These are phyloP conservation scores for Suzukiozyma palmioleophila DNA, from an alignment of 1,139 yeast species.

Conservation along the genomic window DNA sequence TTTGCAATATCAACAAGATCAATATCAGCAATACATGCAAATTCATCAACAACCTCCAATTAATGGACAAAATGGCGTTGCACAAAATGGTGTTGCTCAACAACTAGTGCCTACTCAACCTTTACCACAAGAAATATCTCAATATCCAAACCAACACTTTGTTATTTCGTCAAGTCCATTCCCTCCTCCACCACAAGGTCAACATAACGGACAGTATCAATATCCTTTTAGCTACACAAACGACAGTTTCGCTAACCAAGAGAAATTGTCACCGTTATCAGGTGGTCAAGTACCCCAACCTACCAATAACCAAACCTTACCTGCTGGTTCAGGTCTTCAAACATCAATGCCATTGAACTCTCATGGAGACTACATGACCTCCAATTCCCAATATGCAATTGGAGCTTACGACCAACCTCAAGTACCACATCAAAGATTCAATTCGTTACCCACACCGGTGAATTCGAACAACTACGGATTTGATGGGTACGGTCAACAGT, in stretches of 20 bases:
- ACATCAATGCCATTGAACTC: conserved; percentile 6
- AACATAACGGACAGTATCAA: conserved; percentile 5
- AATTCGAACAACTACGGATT: conserved; percentile 14
- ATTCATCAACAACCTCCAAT: conserved; percentile 13
- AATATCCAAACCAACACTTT: conserved; percentile 9
- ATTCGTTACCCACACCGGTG: conserved; percentile 26
- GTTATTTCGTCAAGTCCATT: conserved; percentile 18
- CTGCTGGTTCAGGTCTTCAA: conserved; percentile 15
- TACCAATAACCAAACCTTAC: conserved; percentile 6
- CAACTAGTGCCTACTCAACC: not conserved
- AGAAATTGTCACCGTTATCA: conserved; percentile 13
- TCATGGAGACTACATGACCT: conserved; percentile 8
- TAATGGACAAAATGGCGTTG: conserved; percentile 8
- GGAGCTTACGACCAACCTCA: conserved; percentile 2
- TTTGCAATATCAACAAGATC: conserved; percentile 15
- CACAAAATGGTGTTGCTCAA: not conserved
- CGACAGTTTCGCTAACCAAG: conserved; percentile 8
- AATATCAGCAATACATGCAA: conserved; percentile 11
- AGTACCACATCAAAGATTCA: conserved; percentile 20
- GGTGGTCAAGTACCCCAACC: conserved; percentile 6
- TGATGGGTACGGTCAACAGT: conserved; percentile 12
- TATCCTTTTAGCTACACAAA: conserved; percentile 6
- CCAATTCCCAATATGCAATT: conserved; percentile 5
- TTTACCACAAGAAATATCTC: not conserved
- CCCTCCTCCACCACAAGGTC: conserved; percentile 12